A percentile compares a stretch with the other conserved stretches of the same genome.
These are phyloP conservation scores for Erodium texanum DNA, from an alignment of 441 rosid genomes.

Conservation along the genomic window DNA sequence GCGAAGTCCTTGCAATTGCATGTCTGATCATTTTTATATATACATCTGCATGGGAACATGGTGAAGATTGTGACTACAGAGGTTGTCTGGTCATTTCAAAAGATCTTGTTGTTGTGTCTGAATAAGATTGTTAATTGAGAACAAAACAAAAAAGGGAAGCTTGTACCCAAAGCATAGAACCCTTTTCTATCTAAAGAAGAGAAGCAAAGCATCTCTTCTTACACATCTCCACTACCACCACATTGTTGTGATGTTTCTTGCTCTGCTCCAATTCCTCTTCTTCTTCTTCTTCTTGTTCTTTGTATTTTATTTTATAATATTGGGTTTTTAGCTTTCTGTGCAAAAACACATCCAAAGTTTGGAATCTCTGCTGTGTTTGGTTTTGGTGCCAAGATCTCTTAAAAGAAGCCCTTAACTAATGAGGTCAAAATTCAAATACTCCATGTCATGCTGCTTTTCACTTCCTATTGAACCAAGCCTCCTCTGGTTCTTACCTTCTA, in stretches of 20 bases:
- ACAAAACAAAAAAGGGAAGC: slow-evolving; percentile 20
- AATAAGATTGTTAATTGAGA: background rate
- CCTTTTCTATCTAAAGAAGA: slow-evolving; percentile 28
- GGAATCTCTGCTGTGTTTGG: slow-evolving; percentile 29
- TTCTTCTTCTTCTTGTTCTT: background rate
- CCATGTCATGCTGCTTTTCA: slow-evolving; percentile 15
- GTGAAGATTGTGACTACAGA: background rate
- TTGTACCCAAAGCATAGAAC: slow-evolving; percentile 25
- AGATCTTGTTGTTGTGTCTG: background rate
- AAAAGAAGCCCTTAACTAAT: slow-evolving; percentile 5
- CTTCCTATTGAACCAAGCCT: background rate
- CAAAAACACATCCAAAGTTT: slow-evolving; percentile 29
- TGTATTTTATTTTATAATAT: background rate
- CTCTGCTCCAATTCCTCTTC: slow-evolving; percentile 24
- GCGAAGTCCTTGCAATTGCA: background rate
- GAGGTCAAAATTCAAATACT: slow-evolving; percentile 23
- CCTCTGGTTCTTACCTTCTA: background rate
- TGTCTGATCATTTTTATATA: background rate
- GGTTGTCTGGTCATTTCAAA: background rate
- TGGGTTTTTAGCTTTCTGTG: slow-evolving; percentile 11
- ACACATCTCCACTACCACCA: slow-evolving; percentile 15
- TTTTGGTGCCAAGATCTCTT: slow-evolving; percentile 9
- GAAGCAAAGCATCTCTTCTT: slow-evolving; percentile 68
- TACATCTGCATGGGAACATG: background rate
- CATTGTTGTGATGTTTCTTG: slow-evolving; percentile 17